Base-by-base conservation (phyloP, 768 basidiomycete genomes). In the Pulveroboletus frians region DNA sequence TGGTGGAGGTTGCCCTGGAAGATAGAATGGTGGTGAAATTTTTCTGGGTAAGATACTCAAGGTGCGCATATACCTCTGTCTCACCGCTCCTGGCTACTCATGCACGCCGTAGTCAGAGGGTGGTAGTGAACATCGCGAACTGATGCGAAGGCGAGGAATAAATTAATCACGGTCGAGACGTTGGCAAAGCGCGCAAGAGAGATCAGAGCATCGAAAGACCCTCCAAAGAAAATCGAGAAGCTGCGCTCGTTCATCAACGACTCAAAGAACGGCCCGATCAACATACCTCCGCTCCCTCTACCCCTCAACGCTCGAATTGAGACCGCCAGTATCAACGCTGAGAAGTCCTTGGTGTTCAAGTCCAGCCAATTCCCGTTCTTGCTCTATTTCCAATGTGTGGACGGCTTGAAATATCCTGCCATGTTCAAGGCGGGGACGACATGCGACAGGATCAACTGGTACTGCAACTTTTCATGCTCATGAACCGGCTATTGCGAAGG, bases 401-500 rank as follows among this genome's bases (percentile, higher is more conserved):
- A 91, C 49, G 85, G 88, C 9, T 78, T 82, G 14, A 89, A 93
- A 63, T 98, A 88, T 67, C 89, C 94, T 0, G 80, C 97, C 44
- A 98, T 99, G 52, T 97, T 98, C 78, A 99, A 98, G 69, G 94
- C 57, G 96, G 96, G 13, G 96, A 98, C 63, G 96, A 99, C 63
- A 86, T 98, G 77, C 84, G 96, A 18, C 96, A 99, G 67, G 96
- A 99, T 64, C 96, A 99, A 66, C 81, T 99, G 32, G 94, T 98
- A 23, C 87, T 98, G 43, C 96, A 99, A 67, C 76, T 98, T n/a
- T 94, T 99, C 68, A 96, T 93, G 14, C 80, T 99, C 23, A 99
- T 99, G 96, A 93, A 99, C 64, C 78, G 88, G 41, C 69, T 99
- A 21, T 70, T 98, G 52, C 74, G 92, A 49, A 95, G 94, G 69